Percentiles rank a stretch among this genome's conserved stretches.
phyloP scores from a whole-genome alignment of 2,329 filamentous ascomycete species.

The Apiospora malaysiana region DNA sequence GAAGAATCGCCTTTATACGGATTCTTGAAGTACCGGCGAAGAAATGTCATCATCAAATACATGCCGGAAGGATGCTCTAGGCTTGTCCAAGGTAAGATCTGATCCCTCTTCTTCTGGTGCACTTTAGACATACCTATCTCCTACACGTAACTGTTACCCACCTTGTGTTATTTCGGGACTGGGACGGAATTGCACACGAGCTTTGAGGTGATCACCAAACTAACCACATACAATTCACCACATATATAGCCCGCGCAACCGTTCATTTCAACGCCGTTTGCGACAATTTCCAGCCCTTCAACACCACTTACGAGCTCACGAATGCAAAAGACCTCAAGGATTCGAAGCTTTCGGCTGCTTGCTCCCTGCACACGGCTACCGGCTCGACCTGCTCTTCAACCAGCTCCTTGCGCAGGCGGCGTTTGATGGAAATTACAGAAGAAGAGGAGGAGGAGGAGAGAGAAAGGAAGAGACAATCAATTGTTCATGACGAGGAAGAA shows the following conservation, averaged over 20 bases:
- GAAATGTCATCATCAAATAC: constrained; percentile 92
- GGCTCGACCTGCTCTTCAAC: constrained; percentile 85
- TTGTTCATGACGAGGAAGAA: constrained; percentile 54
- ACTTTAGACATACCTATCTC: background rate
- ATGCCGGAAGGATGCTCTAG: constrained; percentile 90
- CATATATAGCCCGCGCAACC: constrained; percentile 74
- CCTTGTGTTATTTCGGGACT: constrained; percentile 15
- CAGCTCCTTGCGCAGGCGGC: constrained; percentile 76
- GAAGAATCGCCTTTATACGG: constrained; percentile 91
- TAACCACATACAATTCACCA: constrained; percentile 26
- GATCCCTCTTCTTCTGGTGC: constrained; percentile 23
- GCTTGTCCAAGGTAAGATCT: constrained; percentile 80
- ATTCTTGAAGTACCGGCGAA: constrained; percentile 85
- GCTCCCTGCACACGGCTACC: constrained; percentile 86
- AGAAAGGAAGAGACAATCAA: constrained; percentile 63
- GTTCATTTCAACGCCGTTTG: constrained; percentile 72
- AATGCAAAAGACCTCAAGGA: constrained; percentile 82
- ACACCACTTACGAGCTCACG: constrained; percentile 80
- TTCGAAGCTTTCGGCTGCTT: constrained; percentile 84
- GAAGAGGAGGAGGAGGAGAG: constrained; percentile 79
- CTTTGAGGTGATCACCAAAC: constrained; percentile 18
- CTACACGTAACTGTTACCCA: background rate
- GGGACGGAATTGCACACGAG: background rate
- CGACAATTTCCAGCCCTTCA: constrained; percentile 81
- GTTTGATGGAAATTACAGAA: constrained; percentile 92